Conservation (phyloP, 2,329 filamentous ascomycete species). For the Sarocladium brachiariae region DNA sequence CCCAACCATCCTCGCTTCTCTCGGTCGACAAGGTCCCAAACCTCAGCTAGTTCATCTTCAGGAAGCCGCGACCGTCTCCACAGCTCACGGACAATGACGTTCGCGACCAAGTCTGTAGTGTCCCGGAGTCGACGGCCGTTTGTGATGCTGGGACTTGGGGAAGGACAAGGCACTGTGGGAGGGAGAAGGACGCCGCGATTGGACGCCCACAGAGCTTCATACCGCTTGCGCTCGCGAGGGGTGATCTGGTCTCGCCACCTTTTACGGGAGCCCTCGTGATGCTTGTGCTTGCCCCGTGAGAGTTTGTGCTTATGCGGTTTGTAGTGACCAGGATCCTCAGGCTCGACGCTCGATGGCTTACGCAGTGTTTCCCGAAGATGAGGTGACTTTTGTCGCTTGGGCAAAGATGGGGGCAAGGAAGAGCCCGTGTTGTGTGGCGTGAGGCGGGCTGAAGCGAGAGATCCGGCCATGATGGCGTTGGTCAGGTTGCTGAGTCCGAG, state of each 20-base stretch:
- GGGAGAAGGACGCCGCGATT: slow-evolving; percentile 57
- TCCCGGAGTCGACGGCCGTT: slow-evolving; percentile 15
- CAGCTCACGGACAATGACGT: slow-evolving; percentile 66
- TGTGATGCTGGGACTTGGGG: slow-evolving; percentile 12
- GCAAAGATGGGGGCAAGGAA: slow-evolving; percentile 27
- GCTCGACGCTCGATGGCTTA: slow-evolving; percentile 33
- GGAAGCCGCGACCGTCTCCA: slow-evolving; percentile 66
- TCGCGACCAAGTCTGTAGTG: slow-evolving; percentile 49
- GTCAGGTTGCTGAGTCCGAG: slow-evolving; percentile 60
- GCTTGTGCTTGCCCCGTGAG: slow-evolving; percentile 55
- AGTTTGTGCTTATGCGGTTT: slow-evolving; percentile 44
- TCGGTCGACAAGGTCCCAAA: slow-evolving; percentile 69
- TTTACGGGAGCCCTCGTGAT: slow-evolving; percentile 68
- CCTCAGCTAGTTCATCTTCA: slow-evolving; percentile 60
- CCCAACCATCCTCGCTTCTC: slow-evolving; percentile 47
- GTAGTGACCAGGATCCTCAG: slow-evolving; percentile 46
- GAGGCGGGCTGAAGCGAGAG: slow-evolving; percentile 58
- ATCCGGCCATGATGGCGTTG: slow-evolving; percentile 68
- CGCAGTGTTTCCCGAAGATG: slow-evolving; percentile 62
- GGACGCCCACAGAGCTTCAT: slow-evolving; percentile 79
- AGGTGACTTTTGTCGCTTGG: slow-evolving; percentile 37
- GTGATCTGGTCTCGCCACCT: slow-evolving; percentile 73
- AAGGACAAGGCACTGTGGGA: slow-evolving; percentile 9
- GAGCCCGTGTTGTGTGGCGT: slow-evolving; percentile 33
- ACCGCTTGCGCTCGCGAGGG: slow-evolving; percentile 65